These are phyloP conservation scores for Neonectria punicea DNA, from an alignment of 2,329 filamentous ascomycete genomes.

Conservation along the genomic window DNA sequence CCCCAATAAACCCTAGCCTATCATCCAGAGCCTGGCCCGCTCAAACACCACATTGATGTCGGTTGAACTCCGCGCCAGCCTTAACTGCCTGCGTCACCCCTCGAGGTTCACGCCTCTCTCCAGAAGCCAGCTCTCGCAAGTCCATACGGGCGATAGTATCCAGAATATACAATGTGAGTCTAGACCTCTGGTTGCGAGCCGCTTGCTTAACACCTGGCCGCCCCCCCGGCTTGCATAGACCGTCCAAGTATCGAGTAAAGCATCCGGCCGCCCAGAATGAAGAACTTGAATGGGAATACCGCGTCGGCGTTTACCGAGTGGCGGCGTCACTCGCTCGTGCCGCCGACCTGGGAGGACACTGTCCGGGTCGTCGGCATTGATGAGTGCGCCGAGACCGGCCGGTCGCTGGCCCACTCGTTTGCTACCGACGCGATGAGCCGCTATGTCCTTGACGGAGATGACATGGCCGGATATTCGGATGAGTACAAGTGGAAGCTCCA, in stretches of 20 bases:
- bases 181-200: conserved; percentile 23
- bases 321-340: conserved; percentile 59
- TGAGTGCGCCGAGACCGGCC: conserved; percentile 77
- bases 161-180: conserved; percentile 61
- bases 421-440: conserved; percentile 76
- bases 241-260: conserved; percentile 38
- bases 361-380: conserved; percentile 72
- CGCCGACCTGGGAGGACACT: conserved; percentile 62
- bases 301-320: conserved; percentile 45
- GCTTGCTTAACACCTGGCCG: conserved; percentile 38
- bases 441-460: conserved; percentile 79
- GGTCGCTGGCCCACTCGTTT: conserved; percentile 81
- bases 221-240: conserved; percentile 25
- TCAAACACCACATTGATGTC: conserved; percentile 65
- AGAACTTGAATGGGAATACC: conserved; percentile 48
- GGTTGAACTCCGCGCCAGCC: conserved; percentile 66
- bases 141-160: conserved; percentile 67
- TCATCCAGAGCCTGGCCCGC: conserved; percentile 43
- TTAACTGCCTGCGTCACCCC: conserved; percentile 66
- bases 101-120: conserved; percentile 68
- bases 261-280: conserved; percentile 53
- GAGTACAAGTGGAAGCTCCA: conserved; percentile 81
- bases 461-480: conserved; percentile 69
- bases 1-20: conserved; percentile 17
- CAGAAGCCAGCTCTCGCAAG: conserved; percentile 64